Evolutionary conservation across 2,329 filamentous ascomycete species (phyloP).

Genomic region (Fusarium newnesense): DNA sequence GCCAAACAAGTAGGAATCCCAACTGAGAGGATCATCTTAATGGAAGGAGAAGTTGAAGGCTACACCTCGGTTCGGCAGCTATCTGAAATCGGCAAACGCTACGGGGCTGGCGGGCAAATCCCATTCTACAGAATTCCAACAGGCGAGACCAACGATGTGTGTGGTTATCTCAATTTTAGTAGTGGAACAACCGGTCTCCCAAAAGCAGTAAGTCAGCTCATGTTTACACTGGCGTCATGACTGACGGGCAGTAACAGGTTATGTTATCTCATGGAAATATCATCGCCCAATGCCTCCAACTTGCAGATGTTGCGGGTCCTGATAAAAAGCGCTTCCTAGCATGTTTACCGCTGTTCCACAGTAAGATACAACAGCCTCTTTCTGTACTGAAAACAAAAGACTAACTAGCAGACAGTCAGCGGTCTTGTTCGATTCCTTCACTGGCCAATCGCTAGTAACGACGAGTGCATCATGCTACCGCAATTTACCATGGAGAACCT

Average conservation of each 20-base stretch:
- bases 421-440: not conserved
- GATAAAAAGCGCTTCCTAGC: not conserved
- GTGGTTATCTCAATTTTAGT: not conserved
- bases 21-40: not conserved
- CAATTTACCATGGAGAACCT: not conserved
- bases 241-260: not conserved
- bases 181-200: not conserved
- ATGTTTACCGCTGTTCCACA: not conserved
- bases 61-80: not conserved
- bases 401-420: not conserved
- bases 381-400: too few relatives aligned
- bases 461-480: not conserved
- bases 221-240: too few relatives aligned
- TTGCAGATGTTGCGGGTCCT: not conserved
- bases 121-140: not conserved
- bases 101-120: not conserved
- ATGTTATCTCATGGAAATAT: not conserved
- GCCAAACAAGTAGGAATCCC: not conserved
- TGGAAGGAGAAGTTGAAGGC: not conserved
- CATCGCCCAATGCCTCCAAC: not conserved
- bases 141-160: not conserved
- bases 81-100: not conserved
- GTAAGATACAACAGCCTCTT: too few relatives aligned
- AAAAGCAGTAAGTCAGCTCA: not conserved
- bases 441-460: not conserved